These are phyloP conservation scores for Amaranthus tricolor DNA, from an alignment of 179 eudicot species.

Conservation along the genomic window DNA sequence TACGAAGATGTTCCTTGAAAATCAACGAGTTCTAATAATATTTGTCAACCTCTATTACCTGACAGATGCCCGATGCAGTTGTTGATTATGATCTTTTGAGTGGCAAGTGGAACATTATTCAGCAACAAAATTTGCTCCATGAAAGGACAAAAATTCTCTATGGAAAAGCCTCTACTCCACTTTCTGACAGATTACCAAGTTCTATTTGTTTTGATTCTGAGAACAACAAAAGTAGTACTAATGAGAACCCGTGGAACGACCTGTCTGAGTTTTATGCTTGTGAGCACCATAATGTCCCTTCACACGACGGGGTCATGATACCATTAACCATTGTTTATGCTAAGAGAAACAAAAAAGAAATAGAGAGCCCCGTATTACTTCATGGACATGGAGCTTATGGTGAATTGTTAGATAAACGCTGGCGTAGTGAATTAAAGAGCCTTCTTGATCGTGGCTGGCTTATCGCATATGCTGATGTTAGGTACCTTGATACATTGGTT, in stretches of 20 bases:
- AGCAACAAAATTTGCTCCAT: slow-evolving; percentile 85
- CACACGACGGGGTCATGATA: slow-evolving; percentile 66
- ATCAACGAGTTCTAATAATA: neutral
- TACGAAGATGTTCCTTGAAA: neutral
- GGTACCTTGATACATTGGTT: slow-evolving; percentile 36
- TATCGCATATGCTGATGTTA: slow-evolving; percentile 95
- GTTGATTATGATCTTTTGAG: slow-evolving; percentile 80
- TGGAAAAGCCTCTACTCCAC: slow-evolving; percentile 57
- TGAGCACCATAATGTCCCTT: slow-evolving; percentile 63
- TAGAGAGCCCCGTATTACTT: slow-evolving; percentile 73
- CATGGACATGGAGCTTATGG: slow-evolving; percentile 97
- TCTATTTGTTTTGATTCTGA: slow-evolving; percentile 33
- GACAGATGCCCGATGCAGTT: slow-evolving; percentile 96
- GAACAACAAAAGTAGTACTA: slow-evolving; percentile 25
- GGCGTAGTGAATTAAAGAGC: slow-evolving; percentile 91
- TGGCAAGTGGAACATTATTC: slow-evolving; percentile 84
- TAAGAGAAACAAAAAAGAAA: slow-evolving; percentile 47
- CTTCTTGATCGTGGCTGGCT: slow-evolving; percentile 99
- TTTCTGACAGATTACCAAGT: slow-evolving; percentile 26
- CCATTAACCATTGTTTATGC: slow-evolving; percentile 82
- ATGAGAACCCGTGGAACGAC: slow-evolving; percentile 68
- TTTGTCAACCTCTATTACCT: slow-evolving; percentile 7
- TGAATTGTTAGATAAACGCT: slow-evolving; percentile 88
- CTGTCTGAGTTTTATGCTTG: slow-evolving; percentile 92
- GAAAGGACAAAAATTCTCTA: slow-evolving; percentile 77